These are phyloP conservation scores for Crucihimalaya himalaica DNA, from an alignment of 345 rosid species.

Conservation along the genomic window DNA sequence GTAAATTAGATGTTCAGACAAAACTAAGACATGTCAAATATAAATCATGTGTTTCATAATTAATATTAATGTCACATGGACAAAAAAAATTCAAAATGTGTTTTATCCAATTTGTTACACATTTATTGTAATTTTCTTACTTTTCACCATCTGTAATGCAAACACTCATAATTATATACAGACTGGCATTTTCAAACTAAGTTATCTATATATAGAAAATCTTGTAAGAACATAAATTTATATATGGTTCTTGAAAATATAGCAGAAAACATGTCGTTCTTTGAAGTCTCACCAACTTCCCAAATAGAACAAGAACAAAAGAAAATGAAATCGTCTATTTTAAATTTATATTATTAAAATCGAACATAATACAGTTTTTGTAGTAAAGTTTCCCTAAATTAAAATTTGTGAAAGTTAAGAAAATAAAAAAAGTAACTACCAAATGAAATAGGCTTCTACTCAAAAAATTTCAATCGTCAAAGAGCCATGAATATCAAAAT, in stretches of 20 bases:
- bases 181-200: not conserved
- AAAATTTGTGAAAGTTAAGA: not conserved
- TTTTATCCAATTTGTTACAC: not conserved
- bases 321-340: not conserved
- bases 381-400: not conserved
- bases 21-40: no score
- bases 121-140: not conserved
- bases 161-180: not conserved
- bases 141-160: not conserved
- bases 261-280: not conserved
- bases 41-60: no score
- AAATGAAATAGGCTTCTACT: not conserved
- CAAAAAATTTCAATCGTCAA: not conserved
- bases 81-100: no score
- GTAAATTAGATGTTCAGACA: no score
- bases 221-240: not conserved
- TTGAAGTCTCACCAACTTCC: constrained; percentile 2
- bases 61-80: no score
- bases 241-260: constrained; percentile 1
- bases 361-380: not conserved
- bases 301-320: not conserved
- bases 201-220: not conserved
- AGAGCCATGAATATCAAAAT: constrained; percentile 11
- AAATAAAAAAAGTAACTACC: not conserved
- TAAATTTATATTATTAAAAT: not conserved